phyloP scores from a whole-genome alignment of 169 alveolate species.

The Plasmodium inui region DNA sequence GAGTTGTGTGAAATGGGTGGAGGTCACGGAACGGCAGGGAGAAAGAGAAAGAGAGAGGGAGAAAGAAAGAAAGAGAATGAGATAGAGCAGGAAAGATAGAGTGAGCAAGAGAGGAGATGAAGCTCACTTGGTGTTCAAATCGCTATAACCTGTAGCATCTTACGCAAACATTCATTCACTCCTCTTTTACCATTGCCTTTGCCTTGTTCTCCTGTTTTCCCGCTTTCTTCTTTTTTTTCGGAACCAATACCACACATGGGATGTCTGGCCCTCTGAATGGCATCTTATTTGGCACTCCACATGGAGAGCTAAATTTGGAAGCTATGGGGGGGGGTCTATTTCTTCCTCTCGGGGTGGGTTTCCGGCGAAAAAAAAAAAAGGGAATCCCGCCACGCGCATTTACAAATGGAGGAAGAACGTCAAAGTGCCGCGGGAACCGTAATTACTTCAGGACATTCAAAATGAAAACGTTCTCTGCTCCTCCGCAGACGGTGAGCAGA shows the following conservation, averaged over 20 bases:
- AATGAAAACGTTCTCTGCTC: conserved; percentile 64
- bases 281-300: background rate
- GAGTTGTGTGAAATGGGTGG: background rate
- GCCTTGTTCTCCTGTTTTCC: background rate
- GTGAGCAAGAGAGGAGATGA: background rate
- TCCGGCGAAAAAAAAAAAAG: background rate
- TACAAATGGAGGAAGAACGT: background rate
- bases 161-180: background rate
- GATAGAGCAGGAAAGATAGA: background rate
- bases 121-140: background rate
- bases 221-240: background rate
- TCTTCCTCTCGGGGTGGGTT: background rate
- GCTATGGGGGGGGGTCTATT: too few species aligned
- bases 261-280: background rate
- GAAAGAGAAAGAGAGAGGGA: background rate
- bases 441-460: conserved; percentile 34
- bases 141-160: background rate
- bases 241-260: background rate
- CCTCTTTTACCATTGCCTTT: too few species aligned
- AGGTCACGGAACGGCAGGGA: background rate
- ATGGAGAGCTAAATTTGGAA: background rate
- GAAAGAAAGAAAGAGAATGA: background rate
- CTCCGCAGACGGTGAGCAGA: conserved; percentile 51
- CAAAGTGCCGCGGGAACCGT: background rate
- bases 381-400: background rate